Base-by-base conservation (phyloP, 2,329 filamentous ascomycete genomes). In the Sarocladiaceae sp. region DNA sequence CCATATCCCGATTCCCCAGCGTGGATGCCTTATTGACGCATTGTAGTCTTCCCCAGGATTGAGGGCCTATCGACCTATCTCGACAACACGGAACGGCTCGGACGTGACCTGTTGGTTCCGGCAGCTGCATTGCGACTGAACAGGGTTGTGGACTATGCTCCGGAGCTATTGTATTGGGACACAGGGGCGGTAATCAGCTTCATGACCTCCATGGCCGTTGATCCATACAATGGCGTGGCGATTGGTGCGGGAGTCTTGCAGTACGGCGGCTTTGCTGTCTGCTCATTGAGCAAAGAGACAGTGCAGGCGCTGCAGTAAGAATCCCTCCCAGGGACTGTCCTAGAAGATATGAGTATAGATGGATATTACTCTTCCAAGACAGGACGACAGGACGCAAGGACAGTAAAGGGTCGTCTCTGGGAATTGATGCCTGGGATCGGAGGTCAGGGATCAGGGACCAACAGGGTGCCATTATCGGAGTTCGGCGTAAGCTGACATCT, bases 191-290 rank as follows among this genome's bases (percentile, higher is more conserved):
- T 24, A 10, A 29, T 41, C 37, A 41, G 37, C 15, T 41, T 41
- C 37, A 41, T 41, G 37, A 41, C 37, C 3, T 21, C 37, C 18
- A 41, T 41, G 37, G 37, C 37, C 3, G 24, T 41, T 16, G 37
- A 41, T 29, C 37, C 37, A 13, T 29, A 41, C 19, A 11, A 29
- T 27, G 7, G 4, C 6, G n/a, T 41, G 21, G 37, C 37, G 4
- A 41, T 41, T 18, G 37, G 37, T 16, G 37, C 29, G 4, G 37
- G 23, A 18, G 37, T 29, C 6, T 15, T 41, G 21, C 37, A 41
- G 37, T 41, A 41, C 19, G 37, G 37, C 3, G 37, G 23, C 11
- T 41, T 41, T 15, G 37, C 37, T 5, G 37, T 41, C 3, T 41
- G 37, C 16, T 9, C 6, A 10, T 12, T 41, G 6, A 24, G 15